Evolutionary conservation across 106 monocot genomes (phyloP), one percentile per base, ranked within the genome.

Genomic region (Phalaenopsis equestris): DNA sequence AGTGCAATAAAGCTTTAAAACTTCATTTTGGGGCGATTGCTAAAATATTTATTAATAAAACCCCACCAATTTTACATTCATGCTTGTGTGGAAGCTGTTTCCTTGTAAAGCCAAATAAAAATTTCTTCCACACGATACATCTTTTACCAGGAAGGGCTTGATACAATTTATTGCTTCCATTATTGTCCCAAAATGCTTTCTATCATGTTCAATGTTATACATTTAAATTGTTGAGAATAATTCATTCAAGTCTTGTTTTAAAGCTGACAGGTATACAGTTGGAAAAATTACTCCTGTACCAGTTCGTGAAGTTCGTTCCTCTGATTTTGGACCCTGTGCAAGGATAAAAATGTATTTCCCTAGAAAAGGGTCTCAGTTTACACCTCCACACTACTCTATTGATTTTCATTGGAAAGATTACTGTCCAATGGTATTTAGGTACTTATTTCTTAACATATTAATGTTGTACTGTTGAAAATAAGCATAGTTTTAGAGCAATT

Each of bases 221-320:
- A 8, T 41, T 74, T 64, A 23, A 64, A 39, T 36, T 15, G 61
- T 58, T 75, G 42, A 73, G 37, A 84, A 72, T 37, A 57, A 70
- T 80, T 24, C 38, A 67, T 61, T 82, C 30, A 79, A 74, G 72
- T 82, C 43, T 85, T 70, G 21, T 24, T 64, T 77, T 80, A 75
- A 85, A 87, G 80, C 47, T 84, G 52, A 75, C 88, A 90, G 95
- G 82, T 94, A 96, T 75, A 94, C 93, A 11, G 93, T 94, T 65
- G 96, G 96, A 77, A 96, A 96, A 88, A 94, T 96, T 73, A 94
- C 96, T 56, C 96, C 96, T 84, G 91, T 93, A 73, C 96, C 91
- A 73, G 85, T 82, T 77, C 93, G 96, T 86, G 93, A 96, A 88
- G 93, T 96, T 85, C 90, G 90, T 67, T 90, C 90, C 8, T 94